Conservation (phyloP, 176 grass and related monocot species). For the Guadua angustifolia region DNA sequence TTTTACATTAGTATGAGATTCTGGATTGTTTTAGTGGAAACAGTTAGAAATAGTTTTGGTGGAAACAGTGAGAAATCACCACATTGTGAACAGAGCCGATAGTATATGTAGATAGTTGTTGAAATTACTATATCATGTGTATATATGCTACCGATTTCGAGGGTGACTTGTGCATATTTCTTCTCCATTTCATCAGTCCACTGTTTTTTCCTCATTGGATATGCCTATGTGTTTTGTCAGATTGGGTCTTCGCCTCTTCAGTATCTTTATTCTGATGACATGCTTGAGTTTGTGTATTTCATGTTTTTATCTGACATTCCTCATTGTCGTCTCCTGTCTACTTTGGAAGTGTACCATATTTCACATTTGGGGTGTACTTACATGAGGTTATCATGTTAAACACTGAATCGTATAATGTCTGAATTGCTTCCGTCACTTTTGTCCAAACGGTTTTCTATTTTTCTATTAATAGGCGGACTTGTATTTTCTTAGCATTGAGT, state of each 20-base stretch:
- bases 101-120: not conserved
- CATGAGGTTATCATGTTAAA: slow-evolving; percentile 3
- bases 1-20: not conserved
- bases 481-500: slow-evolving; percentile 44
- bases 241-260: not conserved
- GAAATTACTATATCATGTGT: slow-evolving; percentile 1
- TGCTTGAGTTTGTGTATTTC: slow-evolving; percentile 4
- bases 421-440: slow-evolving; percentile 15
- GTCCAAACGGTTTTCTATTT: slow-evolving; percentile 4
- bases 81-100: not conserved
- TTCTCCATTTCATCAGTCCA: not conserved
- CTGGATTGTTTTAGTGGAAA: not conserved
- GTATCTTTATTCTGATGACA: slow-evolving; percentile 19
- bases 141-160: slow-evolving; percentile 26
- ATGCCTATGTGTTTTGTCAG: not conserved
- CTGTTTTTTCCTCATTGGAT: not conserved
- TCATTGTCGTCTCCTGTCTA: not conserved
- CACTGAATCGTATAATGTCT: not conserved
- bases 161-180: not conserved
- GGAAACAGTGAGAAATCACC: not conserved
- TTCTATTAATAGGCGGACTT: slow-evolving; percentile 13
- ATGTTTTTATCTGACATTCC: not conserved
- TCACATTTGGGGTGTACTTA: not conserved
- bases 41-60: not conserved
- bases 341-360: not conserved